These are phyloP conservation scores for Lactarius hatsudake DNA, from an alignment of 768 basidiomycete species.

Conservation along the genomic window DNA sequence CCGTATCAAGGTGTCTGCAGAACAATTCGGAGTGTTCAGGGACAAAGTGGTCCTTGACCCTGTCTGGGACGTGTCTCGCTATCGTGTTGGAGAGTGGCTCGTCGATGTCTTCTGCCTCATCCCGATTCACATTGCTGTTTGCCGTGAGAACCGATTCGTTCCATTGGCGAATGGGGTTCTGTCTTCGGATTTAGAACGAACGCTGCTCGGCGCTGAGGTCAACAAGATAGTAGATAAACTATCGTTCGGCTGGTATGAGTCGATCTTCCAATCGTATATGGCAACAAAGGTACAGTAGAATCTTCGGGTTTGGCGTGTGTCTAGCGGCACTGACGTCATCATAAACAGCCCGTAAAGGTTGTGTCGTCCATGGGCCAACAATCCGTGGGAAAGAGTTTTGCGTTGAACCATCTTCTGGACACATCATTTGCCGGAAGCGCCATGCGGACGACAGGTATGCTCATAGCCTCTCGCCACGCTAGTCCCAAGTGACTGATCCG, in stretches of 20 bases:
- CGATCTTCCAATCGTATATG: conserved; percentile 61
- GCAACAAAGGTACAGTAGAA: conserved; percentile 43
- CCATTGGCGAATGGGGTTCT: conserved; percentile 58
- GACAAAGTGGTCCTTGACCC: conserved; percentile 5
- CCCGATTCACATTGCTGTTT: conserved; percentile 61
- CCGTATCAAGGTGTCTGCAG: conserved; percentile 37
- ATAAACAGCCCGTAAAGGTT: conserved; percentile 53
- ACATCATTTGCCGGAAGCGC: conserved; percentile 65
- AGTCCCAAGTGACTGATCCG: background rate
- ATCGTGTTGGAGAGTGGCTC: conserved; percentile 58
- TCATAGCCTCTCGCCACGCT: conserved; percentile 39
- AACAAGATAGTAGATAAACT: conserved; percentile 53
- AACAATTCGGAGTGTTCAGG: conserved; percentile 34
- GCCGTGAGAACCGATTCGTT: conserved; percentile 57
- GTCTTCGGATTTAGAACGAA: conserved; percentile 48
- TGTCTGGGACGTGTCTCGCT: conserved; percentile 36
- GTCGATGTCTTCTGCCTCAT: conserved; percentile 60
- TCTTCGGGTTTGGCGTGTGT: background rate
- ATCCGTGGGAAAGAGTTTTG: conserved; percentile 60
- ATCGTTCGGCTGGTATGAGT: conserved; percentile 65
- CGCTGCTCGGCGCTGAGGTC: conserved; percentile 57
- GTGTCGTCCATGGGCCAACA: conserved; percentile 72
- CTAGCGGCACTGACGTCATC: background rate
- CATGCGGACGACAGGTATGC: conserved; percentile 57
- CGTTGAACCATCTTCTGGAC: conserved; percentile 59